Base-by-base conservation (phyloP, 2,329 filamentous ascomycete species). In the Verticillium klebahnii region DNA sequence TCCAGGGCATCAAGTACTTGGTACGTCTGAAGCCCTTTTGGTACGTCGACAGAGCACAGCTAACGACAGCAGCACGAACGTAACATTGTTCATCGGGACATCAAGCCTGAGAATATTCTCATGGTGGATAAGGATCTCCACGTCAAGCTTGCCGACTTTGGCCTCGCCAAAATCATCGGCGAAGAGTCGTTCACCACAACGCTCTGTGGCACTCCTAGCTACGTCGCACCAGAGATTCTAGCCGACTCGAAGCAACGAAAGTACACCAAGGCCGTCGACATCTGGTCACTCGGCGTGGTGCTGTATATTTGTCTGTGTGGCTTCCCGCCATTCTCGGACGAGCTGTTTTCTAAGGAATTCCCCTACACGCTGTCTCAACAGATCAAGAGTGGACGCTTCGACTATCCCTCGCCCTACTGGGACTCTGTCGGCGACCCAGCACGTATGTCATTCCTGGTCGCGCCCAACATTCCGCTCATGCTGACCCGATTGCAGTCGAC, bases 131-230 rank as follows among this genome's bases (percentile, higher is more conserved):
- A 92, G 70, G 84, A 95, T 37, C 78, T 97, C 32, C 88, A 89
- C 63, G 89, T 97, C 66, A 99, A 99, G 77, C 79, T 99, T 64
- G 95, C 93, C 23, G 95, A 99, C 75, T 99, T 99, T 75, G 95
- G 95, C 56, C 83, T 99, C 40, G 94, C 95, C 52, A 99, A 99
- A 78, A 98, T 99, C 67, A 97, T 99, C 67, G 96, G 96, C 65
- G 95, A 99, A 74, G 93, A 97, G 72, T 97, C 94, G 0, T 99
- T 99, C 73, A 98, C 95, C 1, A 97, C 93, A 0, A 98, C 95
- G 0, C 80, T 99, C 65, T 95, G 95, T 73, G 95, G 95, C 65
- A 99, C 95, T n/a, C 95, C 94, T 6, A 95, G 91, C 74, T 97
- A 99, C 73, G 94, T 98, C 64, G 95, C 96, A 1, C 95, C 95